Conservation (phyloP, 2,329 filamentous ascomycete species). For the Sarocladium strictum region DNA sequence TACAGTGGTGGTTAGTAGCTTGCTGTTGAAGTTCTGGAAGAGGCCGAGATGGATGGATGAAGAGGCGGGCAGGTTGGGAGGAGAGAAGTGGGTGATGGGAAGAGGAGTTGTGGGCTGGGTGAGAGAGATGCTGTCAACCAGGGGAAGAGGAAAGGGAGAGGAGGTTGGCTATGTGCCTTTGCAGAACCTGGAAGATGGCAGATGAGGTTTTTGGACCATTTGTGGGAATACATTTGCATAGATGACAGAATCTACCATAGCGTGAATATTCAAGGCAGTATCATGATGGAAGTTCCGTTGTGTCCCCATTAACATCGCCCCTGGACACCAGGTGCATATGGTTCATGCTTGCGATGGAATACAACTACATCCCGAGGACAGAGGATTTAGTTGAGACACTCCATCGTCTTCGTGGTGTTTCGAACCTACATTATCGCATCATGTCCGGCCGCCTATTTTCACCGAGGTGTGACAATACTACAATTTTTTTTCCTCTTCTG, state of each 20-base stretch:
- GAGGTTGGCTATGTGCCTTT: constrained; percentile 57
- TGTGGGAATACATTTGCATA: not conserved
- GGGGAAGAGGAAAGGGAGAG: constrained; percentile 33
- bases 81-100: constrained; percentile 35
- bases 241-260: not conserved
- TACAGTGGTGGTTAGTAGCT: constrained; percentile 76
- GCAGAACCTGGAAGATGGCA: constrained; percentile 38
- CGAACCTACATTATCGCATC: too few species aligned
- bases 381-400: too few species aligned
- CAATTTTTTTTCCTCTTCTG: too few species aligned
- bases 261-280: not conserved
- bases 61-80: constrained; percentile 50
- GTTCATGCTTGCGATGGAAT: too few species aligned
- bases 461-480: too few species aligned
- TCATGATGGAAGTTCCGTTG: not conserved
- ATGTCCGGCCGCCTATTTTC: too few species aligned
- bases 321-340: too few species aligned
- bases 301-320: too few species aligned
- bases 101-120: constrained; percentile 36
- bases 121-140: constrained; percentile 31
- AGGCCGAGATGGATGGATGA: constrained; percentile 83
- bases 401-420: too few species aligned
- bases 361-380: too few species aligned
- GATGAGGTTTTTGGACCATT: not conserved
- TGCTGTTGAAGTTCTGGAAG: constrained; percentile 82